Percentiles rank a stretch among this genome's conserved stretches.
phyloP scores from a whole-genome alignment of 2,329 filamentous ascomycete genomes.

The Raffaelea ambrosiae region DNA sequence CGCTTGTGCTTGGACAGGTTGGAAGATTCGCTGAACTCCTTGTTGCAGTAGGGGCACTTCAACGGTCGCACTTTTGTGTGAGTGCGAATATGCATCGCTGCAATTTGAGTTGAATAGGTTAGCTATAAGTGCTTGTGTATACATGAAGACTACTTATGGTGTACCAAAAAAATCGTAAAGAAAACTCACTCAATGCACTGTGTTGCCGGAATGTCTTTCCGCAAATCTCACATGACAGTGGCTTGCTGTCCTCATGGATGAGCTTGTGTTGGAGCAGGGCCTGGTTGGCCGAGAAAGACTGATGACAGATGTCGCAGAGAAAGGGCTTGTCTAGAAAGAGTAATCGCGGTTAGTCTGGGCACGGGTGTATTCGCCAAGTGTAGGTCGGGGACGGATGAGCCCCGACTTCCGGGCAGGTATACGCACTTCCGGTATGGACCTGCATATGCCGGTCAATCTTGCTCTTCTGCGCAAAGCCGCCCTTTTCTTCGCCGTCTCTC shows the following conservation, averaged over 20 bases:
- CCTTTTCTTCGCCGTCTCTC: constrained; percentile 27
- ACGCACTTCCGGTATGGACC: constrained; percentile 55
- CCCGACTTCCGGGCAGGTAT: background rate
- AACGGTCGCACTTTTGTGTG: constrained; percentile 60
- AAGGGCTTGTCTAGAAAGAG: constrained; percentile 48
- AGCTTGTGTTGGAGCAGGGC: constrained; percentile 59
- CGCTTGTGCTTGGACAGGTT: constrained; percentile 59
- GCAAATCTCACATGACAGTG: constrained; percentile 50
- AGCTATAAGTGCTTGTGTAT: background rate
- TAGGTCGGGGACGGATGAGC: too few relatives aligned
- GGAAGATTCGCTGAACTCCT: constrained; percentile 55
- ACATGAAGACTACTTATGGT: background rate
- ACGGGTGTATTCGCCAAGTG: background rate
- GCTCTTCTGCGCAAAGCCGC: constrained; percentile 49
- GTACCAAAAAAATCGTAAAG: too few relatives aligned
- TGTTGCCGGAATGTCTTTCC: constrained; percentile 56
- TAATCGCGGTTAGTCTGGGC: too few relatives aligned
- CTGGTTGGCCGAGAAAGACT: constrained; percentile 57
- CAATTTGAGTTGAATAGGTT: too few relatives aligned
- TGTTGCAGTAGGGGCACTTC: constrained; percentile 48
- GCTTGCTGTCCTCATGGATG: constrained; percentile 58
- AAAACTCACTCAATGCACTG: constrained; percentile 51
- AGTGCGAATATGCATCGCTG: constrained; percentile 58
- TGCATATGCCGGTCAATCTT: constrained; percentile 59
- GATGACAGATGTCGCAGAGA: constrained; percentile 44